Percentiles rank a stretch among this genome's conserved stretches.
These are phyloP conservation scores for Westerdykella aurantiaca DNA, from an alignment of 2,329 filamentous ascomycete genomes.

Conservation along the genomic window DNA sequence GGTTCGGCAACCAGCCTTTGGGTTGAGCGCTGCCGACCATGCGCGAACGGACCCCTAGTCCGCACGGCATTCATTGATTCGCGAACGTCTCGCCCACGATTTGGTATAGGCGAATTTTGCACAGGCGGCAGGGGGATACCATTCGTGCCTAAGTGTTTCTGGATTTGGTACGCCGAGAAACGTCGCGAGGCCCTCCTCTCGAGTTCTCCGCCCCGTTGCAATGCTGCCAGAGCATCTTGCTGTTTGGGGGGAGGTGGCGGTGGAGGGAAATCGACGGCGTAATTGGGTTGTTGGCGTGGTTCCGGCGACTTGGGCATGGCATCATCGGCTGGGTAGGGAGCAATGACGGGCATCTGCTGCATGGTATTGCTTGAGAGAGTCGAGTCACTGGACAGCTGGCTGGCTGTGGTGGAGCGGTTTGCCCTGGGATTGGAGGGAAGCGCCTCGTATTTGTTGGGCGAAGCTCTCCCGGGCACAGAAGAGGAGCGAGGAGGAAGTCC, in stretches of 20 bases:
- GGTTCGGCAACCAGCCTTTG: constrained; percentile 50
- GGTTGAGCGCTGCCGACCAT: constrained; percentile 48
- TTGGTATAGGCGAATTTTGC: constrained; percentile 77
- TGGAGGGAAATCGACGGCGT: constrained; percentile 57
- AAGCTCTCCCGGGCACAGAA: constrained; percentile 41
- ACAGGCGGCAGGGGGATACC: constrained; percentile 75
- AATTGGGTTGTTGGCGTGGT: constrained; percentile 36
- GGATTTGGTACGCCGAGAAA: constrained; percentile 95
- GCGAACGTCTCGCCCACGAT: constrained; percentile 73
- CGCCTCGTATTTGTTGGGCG: constrained; percentile 40
- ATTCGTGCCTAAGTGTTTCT: constrained; percentile 82
- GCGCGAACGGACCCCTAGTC: constrained; percentile 51
- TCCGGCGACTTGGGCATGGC: constrained; percentile 39
- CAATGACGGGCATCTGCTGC: constrained; percentile 69
- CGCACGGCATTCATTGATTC: constrained; percentile 75
- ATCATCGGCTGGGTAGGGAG: constrained; percentile 64
- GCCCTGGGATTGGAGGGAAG: constrained; percentile 31
- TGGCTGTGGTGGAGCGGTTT: constrained; percentile 29
- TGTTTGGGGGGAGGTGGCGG: constrained; percentile 75
- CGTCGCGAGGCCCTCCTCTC: constrained; percentile 87
- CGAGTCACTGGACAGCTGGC: constrained; percentile 43
- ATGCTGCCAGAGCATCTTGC: constrained; percentile 81
- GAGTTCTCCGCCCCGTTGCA: constrained; percentile 87
- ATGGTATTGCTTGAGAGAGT: constrained; percentile 67
- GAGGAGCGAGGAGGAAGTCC: constrained; percentile 46